Evolutionary conservation across 306 rosid genomes (phyloP).

Genomic region (Castanea crenata): DNA sequence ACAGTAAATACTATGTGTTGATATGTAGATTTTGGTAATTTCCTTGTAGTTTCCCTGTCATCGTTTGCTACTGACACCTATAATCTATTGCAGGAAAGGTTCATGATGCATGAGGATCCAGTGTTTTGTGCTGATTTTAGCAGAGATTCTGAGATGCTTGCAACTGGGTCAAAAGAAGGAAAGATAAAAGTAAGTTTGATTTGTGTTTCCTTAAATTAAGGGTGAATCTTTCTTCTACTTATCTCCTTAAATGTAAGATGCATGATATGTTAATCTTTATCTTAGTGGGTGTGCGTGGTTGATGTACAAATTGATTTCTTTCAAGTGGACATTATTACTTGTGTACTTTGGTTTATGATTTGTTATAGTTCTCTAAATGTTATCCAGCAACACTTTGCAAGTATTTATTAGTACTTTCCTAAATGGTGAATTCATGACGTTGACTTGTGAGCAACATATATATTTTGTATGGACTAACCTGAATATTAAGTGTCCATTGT

Average conservation of each 20-base stretch:
- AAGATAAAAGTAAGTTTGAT: constrained; percentile 81
- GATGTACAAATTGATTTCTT: neutral
- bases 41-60: neutral
- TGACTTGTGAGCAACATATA: too few relatives aligned
- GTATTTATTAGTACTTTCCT: too few relatives aligned
- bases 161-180: constrained; percentile 96
- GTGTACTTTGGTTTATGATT: neutral
- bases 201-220: constrained; percentile 19
- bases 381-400: too few relatives aligned
- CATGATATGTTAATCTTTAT: constrained; percentile 2
- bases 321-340: neutral
- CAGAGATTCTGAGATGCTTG: constrained; percentile 94
- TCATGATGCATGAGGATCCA: constrained; percentile 98
- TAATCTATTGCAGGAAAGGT: constrained; percentile 72
- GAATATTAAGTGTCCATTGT: too few relatives aligned
- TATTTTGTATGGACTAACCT: too few relatives aligned
- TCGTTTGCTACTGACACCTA: neutral
- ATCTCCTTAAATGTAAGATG: constrained; percentile 8
- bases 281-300: neutral
- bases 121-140: constrained; percentile 96
- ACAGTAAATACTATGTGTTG: neutral
- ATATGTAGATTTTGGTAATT: neutral
- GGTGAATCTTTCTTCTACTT: neutral
- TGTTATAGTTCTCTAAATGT: neutral
- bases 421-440: too few relatives aligned